Base-by-base conservation (phyloP, 2,329 filamentous ascomycete species). In the Cladophialophora carrionii region DNA sequence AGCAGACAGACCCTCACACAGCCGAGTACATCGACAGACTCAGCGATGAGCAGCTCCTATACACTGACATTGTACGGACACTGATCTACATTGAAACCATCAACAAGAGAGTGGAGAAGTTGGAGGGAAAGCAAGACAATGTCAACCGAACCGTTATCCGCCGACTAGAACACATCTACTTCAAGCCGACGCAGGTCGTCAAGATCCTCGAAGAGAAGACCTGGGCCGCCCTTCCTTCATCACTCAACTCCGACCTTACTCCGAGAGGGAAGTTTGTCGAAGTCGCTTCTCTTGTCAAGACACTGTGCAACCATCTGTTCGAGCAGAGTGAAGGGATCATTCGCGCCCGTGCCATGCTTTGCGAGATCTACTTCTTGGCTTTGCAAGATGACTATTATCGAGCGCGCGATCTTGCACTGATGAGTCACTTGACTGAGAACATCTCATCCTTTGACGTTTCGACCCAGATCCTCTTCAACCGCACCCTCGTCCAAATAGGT, bases 381-480 rank as follows among this genome's bases (percentile, higher is more conserved):
- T 86, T 99, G 60, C 95, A 99, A 80, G 93, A 97, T 80, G 89
- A 96, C 74, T 99, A 98, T 85, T 98, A 96, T 86, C 92, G 90
- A 80, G 90, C 95, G 74, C 91, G 95, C 71, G 96, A 99, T 79
- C 94, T 99, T 90, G 96, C 98, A 89, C 87, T 99, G 78, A 99
- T 99, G 92, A 99, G 95, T 20, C 95, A 99, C 82, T 83, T 99
- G 76, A 94, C 97, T 77, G 95, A 99, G 83, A 96, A 91, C 62
- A 99, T 99, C 77, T 86, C 87, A 81, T 96, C 91, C 81, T 99
- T 99, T 76, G 95, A 99, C 75, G 90, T 99, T 72, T 92, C 89
- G 82, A 96, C 92, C 62, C 95, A 99, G 81, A 99, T 99, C 68
- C 88, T 99, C 64, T 99, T 96, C 88, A 99, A 99, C 86, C 88